Evolutionary conservation across 805 yeast species (phyloP), one percentile per base, ranked within the genome.

Genomic region (Ogataea parapolymorpha): DNA sequence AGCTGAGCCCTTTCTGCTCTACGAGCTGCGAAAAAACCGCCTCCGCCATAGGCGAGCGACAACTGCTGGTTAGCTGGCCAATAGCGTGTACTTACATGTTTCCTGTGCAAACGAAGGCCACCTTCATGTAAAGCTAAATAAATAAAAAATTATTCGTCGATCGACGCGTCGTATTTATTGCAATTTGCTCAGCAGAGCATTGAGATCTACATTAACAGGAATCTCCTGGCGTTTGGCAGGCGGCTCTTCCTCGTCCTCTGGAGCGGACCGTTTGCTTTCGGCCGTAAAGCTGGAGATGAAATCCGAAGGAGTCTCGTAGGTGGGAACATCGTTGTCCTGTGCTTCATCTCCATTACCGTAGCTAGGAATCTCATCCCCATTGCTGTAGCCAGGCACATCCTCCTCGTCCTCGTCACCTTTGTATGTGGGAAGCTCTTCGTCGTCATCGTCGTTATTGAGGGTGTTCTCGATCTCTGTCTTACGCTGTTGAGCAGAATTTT

Each of bases 31-130:
- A 71, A 65, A 90, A 88, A 1, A 89, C 86, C 0, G 96, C 96
- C 58, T 91, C 97, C 0, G 98, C 97, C 98, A 90, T 91, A 11
- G 98, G 98, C 2, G 96, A 88, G 35, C 97, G 90, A 58, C 97
- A 89, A 16, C 85, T 80, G 26, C 3, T 11, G 3, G 43, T 40
- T 40, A 40, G n/a, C 14, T n/a, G 10, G 20, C 31, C 40, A 18
- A 8, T 38, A 36, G 36, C 22, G n/a, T 8, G 14, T n/a, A 70
- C 85, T 51, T 68, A 80, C 82, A 86, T 86, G 62, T 90, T 90
- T 3, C 97, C 97, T 18, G 88, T 69, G 56, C 97, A 90, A 1
- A 89, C 91, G 59, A 90, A 89, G 0, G 95, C 96, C 9, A 90
- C 95, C 16, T 44, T 49, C 20, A 57, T 48, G 8, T 36, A 26